Conservation (phyloP, 108 stramenopile genomes). For the Nitzschia sp. region DNA sequence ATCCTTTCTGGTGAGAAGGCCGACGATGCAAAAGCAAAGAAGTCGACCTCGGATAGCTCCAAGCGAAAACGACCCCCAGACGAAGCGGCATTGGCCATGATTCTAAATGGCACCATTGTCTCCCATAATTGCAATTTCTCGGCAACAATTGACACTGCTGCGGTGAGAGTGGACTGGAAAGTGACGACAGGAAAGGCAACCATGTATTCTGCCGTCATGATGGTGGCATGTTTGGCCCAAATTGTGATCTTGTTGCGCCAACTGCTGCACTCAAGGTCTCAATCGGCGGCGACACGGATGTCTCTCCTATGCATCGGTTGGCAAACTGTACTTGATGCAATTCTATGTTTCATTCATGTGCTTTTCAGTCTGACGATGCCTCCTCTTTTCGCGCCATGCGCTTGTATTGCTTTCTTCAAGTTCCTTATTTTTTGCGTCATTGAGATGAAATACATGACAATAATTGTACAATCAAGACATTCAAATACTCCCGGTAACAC, state of each 20-base stretch:
- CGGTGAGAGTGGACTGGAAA: slow-evolving; percentile 86
- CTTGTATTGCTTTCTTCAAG: slow-evolving; percentile 92
- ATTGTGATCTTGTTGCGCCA: slow-evolving; percentile 86
- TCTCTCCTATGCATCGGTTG: slow-evolving; percentile 85
- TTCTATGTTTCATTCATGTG: slow-evolving; percentile 86
- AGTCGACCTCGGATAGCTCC: neutral
- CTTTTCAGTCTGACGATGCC: slow-evolving; percentile 83
- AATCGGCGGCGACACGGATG: slow-evolving; percentile 76
- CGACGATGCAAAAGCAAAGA: neutral
- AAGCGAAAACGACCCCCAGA: neutral
- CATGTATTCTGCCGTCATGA: slow-evolving; percentile 90
- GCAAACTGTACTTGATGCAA: slow-evolving; percentile 90
- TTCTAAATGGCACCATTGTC: slow-evolving; percentile 61
- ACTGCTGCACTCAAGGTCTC: slow-evolving; percentile 80
- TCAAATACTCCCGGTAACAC: slow-evolving; percentile 60
- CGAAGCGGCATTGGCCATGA: slow-evolving; percentile 69
- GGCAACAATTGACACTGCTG: slow-evolving; percentile 74
- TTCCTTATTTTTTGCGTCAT: slow-evolving; percentile 92
- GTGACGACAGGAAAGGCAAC: slow-evolving; percentile 80
- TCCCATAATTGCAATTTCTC: slow-evolving; percentile 71
- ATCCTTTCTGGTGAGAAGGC: neutral
- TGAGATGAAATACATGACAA: slow-evolving; percentile 92
- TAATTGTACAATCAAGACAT: slow-evolving; percentile 83
- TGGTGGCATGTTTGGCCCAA: slow-evolving; percentile 84
- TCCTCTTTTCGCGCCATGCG: slow-evolving; percentile 86